phyloP scores from a whole-genome alignment of 2,329 filamentous ascomycete species.

The Botrytis hyacinthi region DNA sequence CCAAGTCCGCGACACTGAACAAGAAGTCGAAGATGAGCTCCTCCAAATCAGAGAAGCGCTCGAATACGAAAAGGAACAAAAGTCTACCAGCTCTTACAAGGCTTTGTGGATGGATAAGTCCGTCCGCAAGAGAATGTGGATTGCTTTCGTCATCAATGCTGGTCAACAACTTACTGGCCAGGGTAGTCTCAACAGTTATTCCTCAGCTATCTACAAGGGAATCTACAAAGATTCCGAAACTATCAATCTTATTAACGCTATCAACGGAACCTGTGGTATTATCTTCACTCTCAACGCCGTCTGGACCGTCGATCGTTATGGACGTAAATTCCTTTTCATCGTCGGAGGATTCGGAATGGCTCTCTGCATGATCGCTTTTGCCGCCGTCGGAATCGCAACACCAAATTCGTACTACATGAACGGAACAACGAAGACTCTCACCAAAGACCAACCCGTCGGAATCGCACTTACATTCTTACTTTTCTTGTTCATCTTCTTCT shows the following conservation, averaged over 20 bases:
- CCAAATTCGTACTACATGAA: constrained; percentile 38
- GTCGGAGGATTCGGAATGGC: constrained; percentile 67
- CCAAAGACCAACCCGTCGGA: constrained; percentile 58
- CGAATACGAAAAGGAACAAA: constrained; percentile 69
- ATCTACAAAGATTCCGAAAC: constrained; percentile 58
- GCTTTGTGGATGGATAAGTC: constrained; percentile 70
- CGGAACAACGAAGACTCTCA: constrained; percentile 45
- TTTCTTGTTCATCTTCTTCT: constrained; percentile 66
- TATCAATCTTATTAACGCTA: constrained; percentile 70
- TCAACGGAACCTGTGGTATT: constrained; percentile 72
- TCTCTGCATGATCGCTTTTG: constrained; percentile 66
- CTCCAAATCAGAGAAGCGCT: constrained; percentile 64
- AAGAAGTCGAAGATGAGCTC: constrained; percentile 61
- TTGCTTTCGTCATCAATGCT: constrained; percentile 66
- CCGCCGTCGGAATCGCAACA: constrained; percentile 56
- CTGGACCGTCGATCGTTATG: constrained; percentile 71
- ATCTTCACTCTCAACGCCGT: constrained; percentile 70
- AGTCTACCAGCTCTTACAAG: constrained; percentile 56
- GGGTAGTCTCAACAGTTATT: constrained; percentile 71
- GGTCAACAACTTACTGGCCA: constrained; percentile 44
- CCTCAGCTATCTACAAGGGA: constrained; percentile 71
- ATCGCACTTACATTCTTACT: constrained; percentile 68
- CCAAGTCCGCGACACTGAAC: constrained; percentile 60
- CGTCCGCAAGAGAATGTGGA: constrained; percentile 61
- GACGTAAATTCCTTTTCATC: constrained; percentile 67